Evolutionary conservation across 2,329 filamentous ascomycete genomes (phyloP).

Genomic region (Aulographum hederae): DNA sequence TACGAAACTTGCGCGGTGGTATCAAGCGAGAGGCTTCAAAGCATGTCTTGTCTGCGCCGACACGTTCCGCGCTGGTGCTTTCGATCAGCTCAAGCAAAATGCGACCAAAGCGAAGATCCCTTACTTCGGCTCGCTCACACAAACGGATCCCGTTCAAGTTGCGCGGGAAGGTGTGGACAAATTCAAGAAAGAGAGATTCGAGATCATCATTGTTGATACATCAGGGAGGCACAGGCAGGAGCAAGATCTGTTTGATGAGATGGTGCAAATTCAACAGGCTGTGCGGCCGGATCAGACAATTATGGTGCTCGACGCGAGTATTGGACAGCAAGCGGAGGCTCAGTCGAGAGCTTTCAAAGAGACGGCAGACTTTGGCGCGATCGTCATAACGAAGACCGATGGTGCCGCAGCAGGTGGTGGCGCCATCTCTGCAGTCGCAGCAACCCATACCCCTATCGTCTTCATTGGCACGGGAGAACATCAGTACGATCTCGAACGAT

Average conservation of each 20-base stretch:
- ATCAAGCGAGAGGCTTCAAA: conserved; percentile 84
- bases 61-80: conserved; percentile 94
- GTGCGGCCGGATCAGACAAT: conserved; percentile 91
- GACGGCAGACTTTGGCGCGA: conserved; percentile 88
- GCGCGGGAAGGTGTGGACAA: conserved; percentile 93
- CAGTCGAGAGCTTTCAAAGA: conserved; percentile 96
- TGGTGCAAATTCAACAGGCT: conserved; percentile 88
- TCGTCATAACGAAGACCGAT: conserved; percentile 98
- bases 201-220: conserved; percentile 97
- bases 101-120: conserved; percentile 98
- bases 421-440: conserved; percentile 92
- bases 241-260: conserved; percentile 86
- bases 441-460: conserved; percentile 90
- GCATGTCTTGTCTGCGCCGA: conserved; percentile 91
- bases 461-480: conserved; percentile 97
- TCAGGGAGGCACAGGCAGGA: conserved; percentile 91
- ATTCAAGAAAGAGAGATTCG: conserved; percentile 97
- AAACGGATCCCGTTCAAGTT: conserved; percentile 87
- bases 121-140: conserved; percentile 91
- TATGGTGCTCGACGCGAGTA: conserved; percentile 92
- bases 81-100: conserved; percentile 97
- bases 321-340: conserved; percentile 87
- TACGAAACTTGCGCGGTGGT: conserved; percentile 90
- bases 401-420: conserved; percentile 90
- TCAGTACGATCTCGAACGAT: conserved; percentile 84